These are phyloP conservation scores for Phyllosticta ampelicida DNA, from an alignment of 2,329 filamentous ascomycete genomes.

Conservation along the genomic window DNA sequence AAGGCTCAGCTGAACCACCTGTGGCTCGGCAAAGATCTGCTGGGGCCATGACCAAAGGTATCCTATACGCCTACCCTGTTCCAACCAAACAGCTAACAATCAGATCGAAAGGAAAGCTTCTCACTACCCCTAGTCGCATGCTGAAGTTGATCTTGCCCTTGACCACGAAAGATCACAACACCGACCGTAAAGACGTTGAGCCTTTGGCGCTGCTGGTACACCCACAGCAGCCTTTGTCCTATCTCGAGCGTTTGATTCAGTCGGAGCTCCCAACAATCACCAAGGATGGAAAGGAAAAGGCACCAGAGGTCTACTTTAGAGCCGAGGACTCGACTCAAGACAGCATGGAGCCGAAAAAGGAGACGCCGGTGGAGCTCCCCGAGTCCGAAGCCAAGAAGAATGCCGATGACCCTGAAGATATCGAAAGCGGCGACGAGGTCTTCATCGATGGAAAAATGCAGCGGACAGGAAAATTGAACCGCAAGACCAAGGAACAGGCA, in stretches of 20 bases:
- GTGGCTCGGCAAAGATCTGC: slow-evolving; percentile 41
- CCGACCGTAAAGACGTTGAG: slow-evolving; percentile 60
- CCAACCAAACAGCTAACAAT: neutral
- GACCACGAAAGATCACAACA: slow-evolving; percentile 48
- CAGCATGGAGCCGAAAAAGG: slow-evolving; percentile 28
- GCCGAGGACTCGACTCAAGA: slow-evolving; percentile 64
- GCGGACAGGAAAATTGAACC: slow-evolving; percentile 32
- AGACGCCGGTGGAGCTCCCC: slow-evolving; percentile 18
- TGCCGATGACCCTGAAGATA: slow-evolving; percentile 19
- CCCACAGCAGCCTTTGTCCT: slow-evolving; percentile 82
- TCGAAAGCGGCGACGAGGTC: slow-evolving; percentile 38
- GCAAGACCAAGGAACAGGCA: slow-evolving; percentile 17
- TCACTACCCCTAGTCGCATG: slow-evolving; percentile 70
- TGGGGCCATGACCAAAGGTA: slow-evolving; percentile 55
- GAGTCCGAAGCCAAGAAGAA: slow-evolving; percentile 21
- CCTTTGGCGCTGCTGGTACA: slow-evolving; percentile 78
- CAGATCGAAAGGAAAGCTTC: slow-evolving; percentile 41
- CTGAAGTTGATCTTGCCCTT: slow-evolving; percentile 73
- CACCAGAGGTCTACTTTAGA: slow-evolving; percentile 66
- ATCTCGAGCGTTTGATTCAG: slow-evolving; percentile 80
- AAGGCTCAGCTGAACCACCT: slow-evolving; percentile 49
- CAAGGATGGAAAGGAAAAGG: slow-evolving; percentile 52
- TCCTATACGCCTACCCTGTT: neutral
- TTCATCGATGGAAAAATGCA: slow-evolving; percentile 40
- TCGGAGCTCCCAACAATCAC: slow-evolving; percentile 66